These are phyloP conservation scores for Talaromyces nanjingensis DNA, from an alignment of 495 filamentous ascomycete species.

Conservation along the genomic window DNA sequence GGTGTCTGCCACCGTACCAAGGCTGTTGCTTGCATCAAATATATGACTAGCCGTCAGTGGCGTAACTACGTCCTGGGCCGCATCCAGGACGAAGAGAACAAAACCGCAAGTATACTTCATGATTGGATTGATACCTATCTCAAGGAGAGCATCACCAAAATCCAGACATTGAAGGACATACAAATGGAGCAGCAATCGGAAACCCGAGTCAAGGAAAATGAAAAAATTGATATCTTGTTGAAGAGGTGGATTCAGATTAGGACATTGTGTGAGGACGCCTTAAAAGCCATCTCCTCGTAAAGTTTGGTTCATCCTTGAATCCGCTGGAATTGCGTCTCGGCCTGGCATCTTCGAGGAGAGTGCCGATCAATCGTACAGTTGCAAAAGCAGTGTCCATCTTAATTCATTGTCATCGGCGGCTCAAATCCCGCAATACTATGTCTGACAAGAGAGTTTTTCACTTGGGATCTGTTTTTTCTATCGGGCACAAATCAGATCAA, in stretches of 20 bases:
- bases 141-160: neutral
- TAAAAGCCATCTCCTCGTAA: too few species aligned
- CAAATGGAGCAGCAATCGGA: neutral
- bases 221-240: neutral
- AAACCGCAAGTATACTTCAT: neutral
- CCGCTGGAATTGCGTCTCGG: too few species aligned
- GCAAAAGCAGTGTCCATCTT: too few species aligned
- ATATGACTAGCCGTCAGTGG: neutral
- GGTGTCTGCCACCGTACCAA: neutral
- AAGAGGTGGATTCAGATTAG: neutral
- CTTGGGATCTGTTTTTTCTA: too few species aligned
- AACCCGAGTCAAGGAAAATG: neutral
- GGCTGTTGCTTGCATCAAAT: neutral
- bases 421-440: too few species aligned
- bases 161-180: neutral
- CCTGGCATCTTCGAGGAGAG: too few species aligned
- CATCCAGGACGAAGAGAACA: neutral
- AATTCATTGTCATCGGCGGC: too few species aligned
- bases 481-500: too few species aligned
- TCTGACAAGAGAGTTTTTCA: too few species aligned
- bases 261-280: neutral
- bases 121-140: neutral
- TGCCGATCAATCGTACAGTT: too few species aligned
- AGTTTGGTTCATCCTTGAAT: too few species aligned
- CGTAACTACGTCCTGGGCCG: neutral